A percentile compares a stretch with the other conserved stretches of the same genome.
These are phyloP conservation scores for Picochlorum costavermella DNA, from an alignment of 139 green algal species.

Conservation along the genomic window DNA sequence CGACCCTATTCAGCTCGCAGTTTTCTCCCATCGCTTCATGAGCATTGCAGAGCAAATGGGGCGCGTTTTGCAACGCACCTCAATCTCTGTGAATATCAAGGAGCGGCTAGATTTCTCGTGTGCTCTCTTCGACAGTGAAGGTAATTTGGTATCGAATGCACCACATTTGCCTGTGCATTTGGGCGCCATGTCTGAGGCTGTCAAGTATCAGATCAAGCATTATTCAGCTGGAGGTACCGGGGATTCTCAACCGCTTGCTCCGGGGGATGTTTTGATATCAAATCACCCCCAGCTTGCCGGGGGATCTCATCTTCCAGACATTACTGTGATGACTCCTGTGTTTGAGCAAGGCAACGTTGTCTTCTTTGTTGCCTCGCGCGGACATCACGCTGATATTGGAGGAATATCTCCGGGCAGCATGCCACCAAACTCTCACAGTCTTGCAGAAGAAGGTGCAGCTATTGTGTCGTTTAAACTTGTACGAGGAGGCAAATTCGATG, in stretches of 20 bases:
- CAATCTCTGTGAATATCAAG: constrained; percentile 97
- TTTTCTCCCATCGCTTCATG: constrained; percentile 98
- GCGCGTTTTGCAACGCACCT: constrained; percentile 84
- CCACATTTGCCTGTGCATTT: constrained; percentile 96
- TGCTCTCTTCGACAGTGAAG: constrained; percentile 66
- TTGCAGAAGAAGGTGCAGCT: constrained; percentile 88
- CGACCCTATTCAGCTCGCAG: constrained; percentile 89
- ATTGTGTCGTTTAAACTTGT: constrained; percentile 94
- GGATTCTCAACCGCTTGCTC: constrained; percentile 23
- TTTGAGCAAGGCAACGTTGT: constrained; percentile 63
- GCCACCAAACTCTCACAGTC: constrained; percentile 70
- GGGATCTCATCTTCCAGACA: constrained; percentile 93
- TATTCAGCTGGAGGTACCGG: constrained; percentile 27
- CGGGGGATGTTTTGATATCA: constrained; percentile 86
- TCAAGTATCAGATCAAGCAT: constrained; percentile 76
- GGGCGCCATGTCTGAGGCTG: constrained; percentile 88
- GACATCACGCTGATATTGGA: constrained; percentile 83
- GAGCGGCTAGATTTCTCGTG: constrained; percentile 97
- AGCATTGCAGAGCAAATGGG: constrained; percentile 99
- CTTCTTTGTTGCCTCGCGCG: constrained; percentile 89
- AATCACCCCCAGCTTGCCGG: constrained; percentile 92
- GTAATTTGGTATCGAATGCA: constrained; percentile 91
- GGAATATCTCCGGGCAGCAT: constrained; percentile 91
- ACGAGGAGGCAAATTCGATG: constrained; percentile 44
- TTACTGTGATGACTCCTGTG: constrained; percentile 97